Evolutionary conservation across 2,329 filamentous ascomycete species (phyloP).

Genomic region (Hypomyces rosellus): DNA sequence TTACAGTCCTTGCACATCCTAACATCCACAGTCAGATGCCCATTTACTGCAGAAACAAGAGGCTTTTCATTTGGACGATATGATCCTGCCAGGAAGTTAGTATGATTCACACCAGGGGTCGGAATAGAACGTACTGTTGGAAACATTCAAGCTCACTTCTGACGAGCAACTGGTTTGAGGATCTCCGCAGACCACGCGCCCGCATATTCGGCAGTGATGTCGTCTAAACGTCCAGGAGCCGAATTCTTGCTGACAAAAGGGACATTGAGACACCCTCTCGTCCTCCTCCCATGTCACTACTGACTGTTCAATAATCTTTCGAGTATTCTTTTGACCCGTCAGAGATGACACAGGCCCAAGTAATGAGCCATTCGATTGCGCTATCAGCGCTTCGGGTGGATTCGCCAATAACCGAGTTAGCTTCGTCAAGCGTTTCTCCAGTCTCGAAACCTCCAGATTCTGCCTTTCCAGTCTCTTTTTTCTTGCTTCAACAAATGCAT

Average conservation of each 20-base stretch:
- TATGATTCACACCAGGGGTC: neutral
- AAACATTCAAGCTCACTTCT: conserved; percentile 75
- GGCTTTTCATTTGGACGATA: conserved; percentile 37
- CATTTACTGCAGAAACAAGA: conserved; percentile 20
- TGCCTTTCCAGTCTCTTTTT: conserved; percentile 76
- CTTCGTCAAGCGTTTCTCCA: conserved; percentile 89
- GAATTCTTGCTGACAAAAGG: conserved; percentile 95
- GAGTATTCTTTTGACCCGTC: conserved; percentile 63
- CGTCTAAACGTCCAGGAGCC: conserved; percentile 85
- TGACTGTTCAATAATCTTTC: conserved; percentile 81
- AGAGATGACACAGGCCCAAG: conserved; percentile 56
- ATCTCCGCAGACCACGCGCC: conserved; percentile 88
- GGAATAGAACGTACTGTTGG: conserved; percentile 36
- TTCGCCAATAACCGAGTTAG: conserved; percentile 78
- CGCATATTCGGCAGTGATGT: conserved; percentile 92
- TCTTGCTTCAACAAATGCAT: conserved; percentile 63
- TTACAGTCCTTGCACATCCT: conserved; percentile 91
- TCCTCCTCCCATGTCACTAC: conserved; percentile 96
- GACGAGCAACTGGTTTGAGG: conserved; percentile 75
- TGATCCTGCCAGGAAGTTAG: conserved; percentile 11
- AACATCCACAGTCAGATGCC: conserved; percentile 67
- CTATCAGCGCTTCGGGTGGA: conserved; percentile 58
- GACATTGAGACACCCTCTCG: conserved; percentile 69
- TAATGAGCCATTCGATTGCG: conserved; percentile 43
- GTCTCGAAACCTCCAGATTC: conserved; percentile 76